Base-by-base conservation (phyloP, 495 filamentous ascomycete species). In the Cercophora sp. region DNA sequence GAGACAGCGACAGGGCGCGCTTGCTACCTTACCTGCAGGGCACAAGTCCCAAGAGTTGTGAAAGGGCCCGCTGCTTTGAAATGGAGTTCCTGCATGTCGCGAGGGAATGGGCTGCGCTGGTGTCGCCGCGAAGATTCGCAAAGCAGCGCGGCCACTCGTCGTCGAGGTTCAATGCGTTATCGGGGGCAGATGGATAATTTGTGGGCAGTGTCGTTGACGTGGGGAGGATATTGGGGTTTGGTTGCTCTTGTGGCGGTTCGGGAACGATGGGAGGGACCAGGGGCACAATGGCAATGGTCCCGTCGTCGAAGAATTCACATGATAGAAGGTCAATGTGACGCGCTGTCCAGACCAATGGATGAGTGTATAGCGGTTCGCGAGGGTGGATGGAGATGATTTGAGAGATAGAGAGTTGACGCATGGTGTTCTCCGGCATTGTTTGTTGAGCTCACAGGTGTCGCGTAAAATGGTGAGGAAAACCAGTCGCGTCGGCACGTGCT, bases 271-370 rank as follows among this genome's bases (percentile, higher is more conserved):
- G 8, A 15, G 8, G 35, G 5, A 9, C 15, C 44, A 16, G 9
- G 5, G 44, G 27, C 18, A 20, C 44, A 20, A 47, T 19, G 11
- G 16, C 39, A 8, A 49, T 49, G 46, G 26, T 34, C 24, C 46
- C 46, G 32, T 16, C 31, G 23, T 49, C 18, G 19, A 49, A 36
- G 20, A 49, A 49, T n/a, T 25, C 19, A 34, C 46, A 49, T 18
- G 26, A 6, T 5, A 48, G 44, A 48, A 48, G 44, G 8, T 29
- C 6, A 19, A 48, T 25, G 44, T 48, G 46, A 20, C 46, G 46
- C 16, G 31, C 16, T 16, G 46, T 49, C 46, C 46, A 49, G 2
- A 37, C 3, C 46, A 49, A 11, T 49, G 46, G 46, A 49, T 49
- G 46, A 39, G 26, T 16, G 32, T 4, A 49, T 8, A 49, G 46